Conservation (phyloP, 2,329 filamentous ascomycete genomes). For the Exophiala lecanii-corni region DNA sequence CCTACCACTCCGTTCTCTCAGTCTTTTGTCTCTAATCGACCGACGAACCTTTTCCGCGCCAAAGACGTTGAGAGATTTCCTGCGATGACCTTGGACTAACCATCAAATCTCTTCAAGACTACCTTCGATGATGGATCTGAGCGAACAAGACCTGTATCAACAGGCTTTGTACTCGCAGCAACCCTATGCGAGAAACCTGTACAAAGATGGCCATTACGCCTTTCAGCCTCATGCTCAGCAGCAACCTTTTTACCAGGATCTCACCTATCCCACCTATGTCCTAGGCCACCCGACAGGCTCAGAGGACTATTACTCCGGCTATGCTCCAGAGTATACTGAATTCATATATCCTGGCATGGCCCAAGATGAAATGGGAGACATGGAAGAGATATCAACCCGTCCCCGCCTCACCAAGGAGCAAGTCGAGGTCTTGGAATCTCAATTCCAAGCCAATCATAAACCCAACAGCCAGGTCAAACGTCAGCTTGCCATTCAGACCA, state of each 20-base stretch:
- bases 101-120: too few relatives aligned
- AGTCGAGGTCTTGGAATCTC: constrained; percentile 45
- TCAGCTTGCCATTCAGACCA: constrained; percentile 45
- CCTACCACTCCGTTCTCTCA: too few relatives aligned
- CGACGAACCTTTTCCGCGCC: too few relatives aligned
- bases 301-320: constrained; percentile 13
- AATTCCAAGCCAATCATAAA: constrained; percentile 48
- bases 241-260: constrained; percentile 22
- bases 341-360: constrained; percentile 39
- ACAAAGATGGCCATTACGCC: constrained; percentile 13
- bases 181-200: constrained; percentile 7
- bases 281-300: constrained; percentile 17
- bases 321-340: constrained; percentile 37
- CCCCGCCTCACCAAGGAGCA: constrained; percentile 50
- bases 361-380: constrained; percentile 43
- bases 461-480: constrained; percentile 48
- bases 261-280: constrained; percentile 14
- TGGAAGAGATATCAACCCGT: constrained; percentile 44
- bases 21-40: too few relatives aligned
- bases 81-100: too few relatives aligned
- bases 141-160: neutral
- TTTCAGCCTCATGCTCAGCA: constrained; percentile 20
- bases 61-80: too few relatives aligned
- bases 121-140: neutral
- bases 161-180: neutral